Conservation (phyloP, 768 basidiomycete genomes). For the Suillus bovinus region DNA sequence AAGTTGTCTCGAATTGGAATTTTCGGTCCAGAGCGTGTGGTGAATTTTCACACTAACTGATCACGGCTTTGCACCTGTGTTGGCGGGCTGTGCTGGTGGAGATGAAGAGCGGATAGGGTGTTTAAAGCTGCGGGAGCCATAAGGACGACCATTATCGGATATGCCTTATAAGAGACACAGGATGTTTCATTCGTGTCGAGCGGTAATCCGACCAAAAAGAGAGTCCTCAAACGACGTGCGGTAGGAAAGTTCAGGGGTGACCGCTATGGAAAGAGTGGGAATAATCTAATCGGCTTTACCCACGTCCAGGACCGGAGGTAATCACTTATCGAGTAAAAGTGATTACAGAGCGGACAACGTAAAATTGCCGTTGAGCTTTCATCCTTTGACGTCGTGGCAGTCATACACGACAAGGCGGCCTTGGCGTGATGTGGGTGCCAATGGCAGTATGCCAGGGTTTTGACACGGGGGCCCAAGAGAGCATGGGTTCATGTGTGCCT, state of each 20-base stretch:
- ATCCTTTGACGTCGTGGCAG: constrained; percentile 4
- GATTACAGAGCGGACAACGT: not conserved
- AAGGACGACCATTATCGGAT: not conserved
- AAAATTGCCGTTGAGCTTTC: not conserved
- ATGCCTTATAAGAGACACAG: not conserved
- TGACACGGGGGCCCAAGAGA: not conserved
- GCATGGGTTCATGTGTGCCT: constrained; percentile 4
- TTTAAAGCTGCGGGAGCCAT: not conserved
- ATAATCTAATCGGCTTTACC: not conserved
- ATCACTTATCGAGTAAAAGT: not conserved
- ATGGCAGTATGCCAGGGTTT: not conserved
- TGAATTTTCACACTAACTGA: not conserved
- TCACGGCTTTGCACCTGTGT: not conserved
- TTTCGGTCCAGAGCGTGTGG: not conserved
- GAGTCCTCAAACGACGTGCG: not conserved
- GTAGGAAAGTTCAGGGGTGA: not conserved
- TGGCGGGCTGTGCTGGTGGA: not conserved
- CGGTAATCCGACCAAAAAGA: constrained; percentile 3
- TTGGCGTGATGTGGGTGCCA: not conserved
- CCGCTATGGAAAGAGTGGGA: constrained; percentile 6
- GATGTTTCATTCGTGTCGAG: not conserved
- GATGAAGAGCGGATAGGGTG: not conserved
- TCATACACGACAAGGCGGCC: not conserved
- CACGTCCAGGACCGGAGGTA: constrained; percentile 5
- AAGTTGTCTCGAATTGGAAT: not conserved